Evolutionary conservation across 192 early-diverging fungal genomes (phyloP).

Genomic region (Linnemannia hyalina): DNA sequence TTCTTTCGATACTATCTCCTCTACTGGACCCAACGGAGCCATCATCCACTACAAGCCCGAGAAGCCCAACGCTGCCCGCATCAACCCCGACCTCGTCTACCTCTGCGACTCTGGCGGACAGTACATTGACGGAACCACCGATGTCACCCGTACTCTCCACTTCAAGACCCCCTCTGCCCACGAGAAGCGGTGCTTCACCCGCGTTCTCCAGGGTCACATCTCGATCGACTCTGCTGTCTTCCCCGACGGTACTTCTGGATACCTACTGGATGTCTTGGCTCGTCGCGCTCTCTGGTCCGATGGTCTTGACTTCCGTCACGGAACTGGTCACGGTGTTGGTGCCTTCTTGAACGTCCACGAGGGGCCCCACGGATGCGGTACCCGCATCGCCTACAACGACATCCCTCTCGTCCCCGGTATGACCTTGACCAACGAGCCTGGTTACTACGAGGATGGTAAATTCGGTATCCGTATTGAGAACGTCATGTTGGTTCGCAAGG

Average conservation of each 20-base stretch:
- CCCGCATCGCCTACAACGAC: conserved; percentile 80
- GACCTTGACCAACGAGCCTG: conserved; percentile 97
- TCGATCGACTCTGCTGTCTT: conserved; percentile 91
- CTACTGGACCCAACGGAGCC: conserved; percentile 95
- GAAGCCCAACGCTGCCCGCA: conserved; percentile 79
- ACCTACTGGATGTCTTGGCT: conserved; percentile 91
- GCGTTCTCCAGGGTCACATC: conserved; percentile 99
- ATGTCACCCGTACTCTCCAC: conserved; percentile 95
- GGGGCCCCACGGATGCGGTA: conserved; percentile 94
- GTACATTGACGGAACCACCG: conserved; percentile 97
- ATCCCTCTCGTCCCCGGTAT: conserved; percentile 87
- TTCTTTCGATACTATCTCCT: conserved; percentile 96
- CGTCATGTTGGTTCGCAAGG: conserved; percentile 84
- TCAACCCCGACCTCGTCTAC: conserved; percentile 85
- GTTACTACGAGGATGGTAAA: conserved; percentile 96
- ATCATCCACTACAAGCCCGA: conserved; percentile 98
- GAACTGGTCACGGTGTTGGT: conserved; percentile 98
- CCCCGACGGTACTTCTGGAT: conserved; percentile 90
- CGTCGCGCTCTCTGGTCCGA: conserved; percentile 90
- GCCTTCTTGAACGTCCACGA: conserved; percentile 96
- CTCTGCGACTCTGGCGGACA: conserved; percentile 98
- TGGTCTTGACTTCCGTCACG: conserved; percentile 96
- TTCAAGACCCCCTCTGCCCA: conserved; percentile 86
- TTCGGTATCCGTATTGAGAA: conserved; percentile 99
- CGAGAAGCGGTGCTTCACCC: conserved; percentile 94